Evolutionary conservation across 257 asterid species (phyloP).

Genomic region (Knoxia roxburghii): DNA sequence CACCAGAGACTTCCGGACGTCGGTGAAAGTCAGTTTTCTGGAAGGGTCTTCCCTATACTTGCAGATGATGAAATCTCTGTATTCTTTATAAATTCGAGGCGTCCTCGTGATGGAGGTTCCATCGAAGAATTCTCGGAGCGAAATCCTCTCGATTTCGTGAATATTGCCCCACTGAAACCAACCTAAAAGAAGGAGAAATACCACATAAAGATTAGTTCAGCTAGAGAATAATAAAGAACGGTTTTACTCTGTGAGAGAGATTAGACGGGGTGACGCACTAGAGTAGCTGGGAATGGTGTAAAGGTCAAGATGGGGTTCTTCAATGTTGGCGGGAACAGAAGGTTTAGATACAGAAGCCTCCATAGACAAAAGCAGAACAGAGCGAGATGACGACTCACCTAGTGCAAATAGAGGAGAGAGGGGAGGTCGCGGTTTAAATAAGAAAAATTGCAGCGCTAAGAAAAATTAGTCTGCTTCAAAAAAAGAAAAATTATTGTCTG

Average conservation of each 20-base stretch:
- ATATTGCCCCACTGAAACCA: conserved; percentile 85
- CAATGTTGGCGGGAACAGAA: conserved; percentile 13
- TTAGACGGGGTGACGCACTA: conserved; percentile 35
- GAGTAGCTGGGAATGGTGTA: conserved; percentile 89
- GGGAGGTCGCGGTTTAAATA: too few species aligned
- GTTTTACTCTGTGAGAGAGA: not conserved
- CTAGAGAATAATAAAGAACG: conserved; percentile 7
- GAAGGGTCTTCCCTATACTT: conserved; percentile 74
- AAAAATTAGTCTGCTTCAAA: too few species aligned
- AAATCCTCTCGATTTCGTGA: conserved; percentile 77
- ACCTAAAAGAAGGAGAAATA: conserved; percentile 27
- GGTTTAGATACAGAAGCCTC: conserved; percentile 10
- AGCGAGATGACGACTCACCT: too few species aligned
- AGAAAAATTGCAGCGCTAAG: too few species aligned
- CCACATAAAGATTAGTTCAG: conserved; percentile 5
- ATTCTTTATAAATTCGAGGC: conserved; percentile 81
- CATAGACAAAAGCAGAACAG: not conserved
- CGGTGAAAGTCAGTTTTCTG: conserved; percentile 56
- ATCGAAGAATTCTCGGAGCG: conserved; percentile 73
- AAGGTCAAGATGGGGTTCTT: conserved; percentile 51
- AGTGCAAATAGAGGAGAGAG: too few species aligned
- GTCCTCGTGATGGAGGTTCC: conserved; percentile 65
- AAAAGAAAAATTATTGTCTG: too few species aligned
- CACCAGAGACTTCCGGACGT: conserved; percentile 75
- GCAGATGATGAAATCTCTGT: conserved; percentile 73